Percentiles rank a stretch among this genome's conserved stretches.
Evolutionary conservation across 164 flowering plant species (phyloP).

Genomic region (Houttuynia cordata): DNA sequence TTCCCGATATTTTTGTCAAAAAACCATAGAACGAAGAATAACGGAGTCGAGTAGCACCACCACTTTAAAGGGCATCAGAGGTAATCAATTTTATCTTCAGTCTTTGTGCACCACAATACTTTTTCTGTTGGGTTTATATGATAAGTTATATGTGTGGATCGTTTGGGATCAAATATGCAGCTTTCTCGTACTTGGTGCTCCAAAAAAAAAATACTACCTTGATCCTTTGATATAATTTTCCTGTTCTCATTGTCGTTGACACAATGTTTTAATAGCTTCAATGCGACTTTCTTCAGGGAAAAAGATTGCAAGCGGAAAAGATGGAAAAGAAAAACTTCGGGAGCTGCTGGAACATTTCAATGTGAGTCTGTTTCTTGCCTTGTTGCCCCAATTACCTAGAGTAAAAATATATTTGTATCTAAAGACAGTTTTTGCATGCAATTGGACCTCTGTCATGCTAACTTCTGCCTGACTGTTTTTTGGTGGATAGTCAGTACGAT

Average conservation of each 20-base stretch:
- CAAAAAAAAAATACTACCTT: too few relatives aligned
- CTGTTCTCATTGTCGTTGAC: background rate
- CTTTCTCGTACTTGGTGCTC: too few relatives aligned
- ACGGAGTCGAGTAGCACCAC: conserved; percentile 46
- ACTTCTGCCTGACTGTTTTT: too few relatives aligned
- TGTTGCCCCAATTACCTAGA: too few relatives aligned
- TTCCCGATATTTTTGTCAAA: too few relatives aligned
- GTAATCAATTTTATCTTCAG: conserved; percentile 15
- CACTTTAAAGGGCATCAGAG: conserved; percentile 59
- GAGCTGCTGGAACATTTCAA: conserved; percentile 85
- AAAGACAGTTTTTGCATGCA: too few relatives aligned
- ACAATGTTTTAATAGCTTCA: background rate
- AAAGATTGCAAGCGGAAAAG: conserved; percentile 50
- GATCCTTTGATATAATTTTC: background rate
- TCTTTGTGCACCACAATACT: background rate
- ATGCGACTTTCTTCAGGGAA: conserved; percentile 34
- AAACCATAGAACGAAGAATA: conserved; percentile 67
- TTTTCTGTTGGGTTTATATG: background rate
- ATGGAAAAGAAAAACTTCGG: conserved; percentile 52
- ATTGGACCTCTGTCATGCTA: too few relatives aligned
- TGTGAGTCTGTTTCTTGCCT: conserved; percentile 32
- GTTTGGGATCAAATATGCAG: conserved; percentile 1
- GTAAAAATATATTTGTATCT: too few relatives aligned
- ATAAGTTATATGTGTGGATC: background rate
- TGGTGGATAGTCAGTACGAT: too few relatives aligned